Percentiles rank a stretch among this genome's conserved stretches.
phyloP scores from a whole-genome alignment of 2,329 filamentous ascomycete genomes.

The Bipolaris sorokiniana region DNA sequence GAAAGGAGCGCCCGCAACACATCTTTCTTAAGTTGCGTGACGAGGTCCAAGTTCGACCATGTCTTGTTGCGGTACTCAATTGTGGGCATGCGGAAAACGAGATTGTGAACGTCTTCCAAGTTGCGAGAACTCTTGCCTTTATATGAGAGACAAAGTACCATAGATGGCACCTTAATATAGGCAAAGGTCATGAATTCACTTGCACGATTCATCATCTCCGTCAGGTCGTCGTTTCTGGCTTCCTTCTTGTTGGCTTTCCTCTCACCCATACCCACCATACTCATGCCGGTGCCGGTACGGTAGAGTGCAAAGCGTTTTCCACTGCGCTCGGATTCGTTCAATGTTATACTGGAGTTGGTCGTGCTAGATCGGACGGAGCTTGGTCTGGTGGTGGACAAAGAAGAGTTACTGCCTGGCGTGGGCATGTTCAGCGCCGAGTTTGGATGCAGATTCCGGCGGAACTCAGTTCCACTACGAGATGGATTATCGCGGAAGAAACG shows the following conservation, averaged over 20 bases:
- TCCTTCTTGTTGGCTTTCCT: slow-evolving; percentile 59
- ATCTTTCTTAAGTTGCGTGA: slow-evolving; percentile 89
- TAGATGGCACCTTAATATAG: slow-evolving; percentile 92
- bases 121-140: slow-evolving; percentile 96
- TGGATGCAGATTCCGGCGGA: slow-evolving; percentile 42
- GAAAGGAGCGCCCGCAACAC: slow-evolving; percentile 93
- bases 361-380: slow-evolving; percentile 39
- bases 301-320: slow-evolving; percentile 47
- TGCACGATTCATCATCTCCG: slow-evolving; percentile 93
- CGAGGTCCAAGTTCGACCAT: slow-evolving; percentile 96
- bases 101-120: slow-evolving; percentile 94
- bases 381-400: slow-evolving; percentile 35
- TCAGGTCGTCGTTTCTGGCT: slow-evolving; percentile 82
- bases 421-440: slow-evolving; percentile 26
- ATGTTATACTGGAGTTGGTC: slow-evolving; percentile 29
- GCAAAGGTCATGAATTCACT: slow-evolving; percentile 98
- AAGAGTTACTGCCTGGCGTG: slow-evolving; percentile 12
- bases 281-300: slow-evolving; percentile 50
- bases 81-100: slow-evolving; percentile 92
- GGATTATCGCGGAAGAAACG: slow-evolving; percentile 44
- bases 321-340: slow-evolving; percentile 41
- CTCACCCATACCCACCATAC: slow-evolving; percentile 47
- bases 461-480: slow-evolving; percentile 38
- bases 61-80: slow-evolving; percentile 99
- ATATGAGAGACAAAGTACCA: slow-evolving; percentile 94